Conservation (phyloP, 2,329 filamentous ascomycete genomes). For the Ophiostoma quercus region DNA sequence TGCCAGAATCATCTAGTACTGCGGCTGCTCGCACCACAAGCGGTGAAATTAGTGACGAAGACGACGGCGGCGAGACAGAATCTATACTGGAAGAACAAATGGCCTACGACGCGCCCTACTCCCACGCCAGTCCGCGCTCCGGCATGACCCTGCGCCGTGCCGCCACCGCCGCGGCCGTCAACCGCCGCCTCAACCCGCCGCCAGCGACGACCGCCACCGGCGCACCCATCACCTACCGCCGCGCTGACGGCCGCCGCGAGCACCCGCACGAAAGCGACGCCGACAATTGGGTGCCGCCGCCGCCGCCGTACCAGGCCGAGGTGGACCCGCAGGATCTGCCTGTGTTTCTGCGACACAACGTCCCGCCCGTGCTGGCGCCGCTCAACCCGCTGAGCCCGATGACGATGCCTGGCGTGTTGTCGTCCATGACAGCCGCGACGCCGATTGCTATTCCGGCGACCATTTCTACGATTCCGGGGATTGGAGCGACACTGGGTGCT, state of each 20-base stretch:
- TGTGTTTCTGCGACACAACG: slow-evolving; percentile 48
- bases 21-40: background rate
- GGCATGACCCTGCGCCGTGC: slow-evolving; percentile 65
- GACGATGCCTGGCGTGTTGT: background rate
- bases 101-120: slow-evolving; percentile 65
- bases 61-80: slow-evolving; percentile 40
- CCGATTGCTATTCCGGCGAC: background rate
- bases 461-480: slow-evolving; percentile 9
- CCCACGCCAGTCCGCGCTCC: slow-evolving; percentile 66
- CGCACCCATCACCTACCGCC: slow-evolving; percentile 56
- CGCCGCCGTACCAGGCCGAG: slow-evolving; percentile 70
- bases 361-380: slow-evolving; percentile 27
- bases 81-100: slow-evolving; percentile 51
- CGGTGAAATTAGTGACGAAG: background rate
- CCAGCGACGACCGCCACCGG: slow-evolving; percentile 49
- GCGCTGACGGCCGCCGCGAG: slow-evolving; percentile 64
- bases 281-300: slow-evolving; percentile 82
- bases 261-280: slow-evolving; percentile 82
- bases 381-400: background rate
- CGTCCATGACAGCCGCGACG: slow-evolving; percentile 17
- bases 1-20: background rate
- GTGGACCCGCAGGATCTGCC: slow-evolving; percentile 51
- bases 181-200: slow-evolving; percentile 59
- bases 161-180: slow-evolving; percentile 70
- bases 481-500: slow-evolving; percentile 20